These are phyloP conservation scores for Botryotinia narcissicola DNA, from an alignment of 2,329 filamentous ascomycete genomes.

Conservation along the genomic window DNA sequence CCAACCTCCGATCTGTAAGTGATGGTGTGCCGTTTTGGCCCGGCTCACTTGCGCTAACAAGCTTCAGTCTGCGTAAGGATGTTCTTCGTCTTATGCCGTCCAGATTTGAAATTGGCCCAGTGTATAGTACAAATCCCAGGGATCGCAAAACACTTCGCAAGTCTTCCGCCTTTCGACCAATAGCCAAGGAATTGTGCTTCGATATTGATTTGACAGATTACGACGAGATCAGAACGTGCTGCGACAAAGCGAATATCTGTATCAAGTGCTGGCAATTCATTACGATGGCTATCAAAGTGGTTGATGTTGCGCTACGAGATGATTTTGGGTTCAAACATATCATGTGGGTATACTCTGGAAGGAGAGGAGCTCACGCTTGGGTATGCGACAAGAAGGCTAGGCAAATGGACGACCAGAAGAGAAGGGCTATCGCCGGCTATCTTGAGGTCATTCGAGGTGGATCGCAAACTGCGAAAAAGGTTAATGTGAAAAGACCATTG, in stretches of 20 bases:
- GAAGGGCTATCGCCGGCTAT: constrained; percentile 83
- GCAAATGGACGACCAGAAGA: constrained; percentile 78
- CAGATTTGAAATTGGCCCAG: constrained; percentile 97
- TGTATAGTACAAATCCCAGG: constrained; percentile 89
- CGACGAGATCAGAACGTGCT: constrained; percentile 94
- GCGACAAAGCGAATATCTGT: constrained; percentile 90
- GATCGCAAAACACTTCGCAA: constrained; percentile 87
- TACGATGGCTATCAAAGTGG: constrained; percentile 94
- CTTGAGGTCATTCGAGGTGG: constrained; percentile 88
- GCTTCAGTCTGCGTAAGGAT: constrained; percentile 75
- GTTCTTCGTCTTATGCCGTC: constrained; percentile 84
- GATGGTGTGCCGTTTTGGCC: not conserved
- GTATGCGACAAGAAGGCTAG: constrained; percentile 89
- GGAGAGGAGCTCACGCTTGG: constrained; percentile 96
- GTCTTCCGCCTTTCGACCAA: constrained; percentile 75
- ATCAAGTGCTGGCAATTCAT: constrained; percentile 95
- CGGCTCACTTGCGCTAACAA: constrained; percentile 26
- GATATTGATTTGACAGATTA: constrained; percentile 99
- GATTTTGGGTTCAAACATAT: constrained; percentile 98
- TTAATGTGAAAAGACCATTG: constrained; percentile 78
- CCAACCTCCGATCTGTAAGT: constrained; percentile 60
- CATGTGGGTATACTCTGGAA: constrained; percentile 97
- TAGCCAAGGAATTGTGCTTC: constrained; percentile 94
- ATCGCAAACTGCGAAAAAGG: constrained; percentile 79
- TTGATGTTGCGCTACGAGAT: constrained; percentile 81